Percentiles rank a stretch among this genome's conserved stretches.
Evolutionary conservation across 768 basidiomycete genomes (phyloP).

Genomic region (Kwoniella bestiolae): DNA sequence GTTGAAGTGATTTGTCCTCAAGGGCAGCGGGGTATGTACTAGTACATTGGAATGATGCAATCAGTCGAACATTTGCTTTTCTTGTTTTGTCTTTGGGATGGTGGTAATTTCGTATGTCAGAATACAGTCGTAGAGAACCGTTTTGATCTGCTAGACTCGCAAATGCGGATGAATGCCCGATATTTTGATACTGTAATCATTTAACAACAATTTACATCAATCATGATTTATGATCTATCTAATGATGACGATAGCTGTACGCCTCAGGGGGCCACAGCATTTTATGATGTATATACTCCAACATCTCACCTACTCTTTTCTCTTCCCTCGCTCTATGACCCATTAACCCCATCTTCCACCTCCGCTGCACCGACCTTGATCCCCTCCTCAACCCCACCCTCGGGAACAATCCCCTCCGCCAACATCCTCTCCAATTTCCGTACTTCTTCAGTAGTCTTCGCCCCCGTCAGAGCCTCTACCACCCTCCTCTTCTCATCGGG

Average conservation of each 20-base stretch:
- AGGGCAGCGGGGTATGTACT: too few species aligned
- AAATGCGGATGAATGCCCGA: too few species aligned
- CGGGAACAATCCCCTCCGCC: conserved; percentile 56
- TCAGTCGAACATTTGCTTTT: too few species aligned
- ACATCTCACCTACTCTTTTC: not conserved
- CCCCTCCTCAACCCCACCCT: conserved; percentile 38
- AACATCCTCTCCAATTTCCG: conserved; percentile 57
- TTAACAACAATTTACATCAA: not conserved
- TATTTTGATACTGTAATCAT: too few species aligned
- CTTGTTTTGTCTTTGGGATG: too few species aligned
- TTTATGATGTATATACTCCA: not conserved
- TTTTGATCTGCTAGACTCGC: too few species aligned
- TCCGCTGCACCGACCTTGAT: not conserved
- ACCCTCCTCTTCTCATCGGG: conserved; percentile 57
- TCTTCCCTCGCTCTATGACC: not conserved
- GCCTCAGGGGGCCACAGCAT: not conserved
- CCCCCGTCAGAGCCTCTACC: conserved; percentile 53
- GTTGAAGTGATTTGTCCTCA: conserved; percentile 25
- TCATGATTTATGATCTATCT: not conserved
- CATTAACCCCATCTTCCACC: conserved; percentile 8
- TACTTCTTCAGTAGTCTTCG: conserved; percentile 55
- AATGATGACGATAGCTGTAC: not conserved
- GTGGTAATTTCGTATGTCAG: too few species aligned
- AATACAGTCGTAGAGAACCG: too few species aligned
- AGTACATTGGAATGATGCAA: too few species aligned